A percentile compares a stretch with the other conserved stretches of the same genome.
Conservation (phyloP, 495 filamentous ascomycete genomes). For the Penicillium flavigenum region DNA sequence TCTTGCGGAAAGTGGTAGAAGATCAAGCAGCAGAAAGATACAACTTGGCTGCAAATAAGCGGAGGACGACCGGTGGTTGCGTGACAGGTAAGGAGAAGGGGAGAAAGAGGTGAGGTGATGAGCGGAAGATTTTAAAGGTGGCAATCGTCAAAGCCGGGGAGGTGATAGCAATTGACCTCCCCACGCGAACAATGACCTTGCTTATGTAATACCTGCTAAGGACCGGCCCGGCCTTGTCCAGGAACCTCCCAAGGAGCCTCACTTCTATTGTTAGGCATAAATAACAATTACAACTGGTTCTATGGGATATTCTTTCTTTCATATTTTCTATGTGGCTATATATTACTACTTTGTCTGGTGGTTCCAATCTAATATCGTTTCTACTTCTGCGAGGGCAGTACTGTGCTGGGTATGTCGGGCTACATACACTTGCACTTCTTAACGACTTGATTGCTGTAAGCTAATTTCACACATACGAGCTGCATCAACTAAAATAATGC, state of each 20-base stretch:
- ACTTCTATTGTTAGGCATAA: constrained; percentile 1
- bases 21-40: background rate
- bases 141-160: constrained; percentile 11
- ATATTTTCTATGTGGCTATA: background rate
- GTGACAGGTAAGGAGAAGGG: background rate
- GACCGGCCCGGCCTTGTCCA: background rate
- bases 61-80: background rate
- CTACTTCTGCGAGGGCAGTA: background rate
- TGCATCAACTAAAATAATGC: no score
- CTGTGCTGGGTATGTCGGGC: background rate
- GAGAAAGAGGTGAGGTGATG: background rate
- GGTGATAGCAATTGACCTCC: constrained; percentile 3
- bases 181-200: constrained; percentile 1
- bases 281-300: background rate
- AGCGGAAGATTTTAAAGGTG: constrained; percentile 9
- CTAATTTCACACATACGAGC: no score
- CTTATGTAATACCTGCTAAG: constrained; percentile 1
- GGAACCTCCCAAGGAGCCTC: background rate
- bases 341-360: background rate
- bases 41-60: background rate
- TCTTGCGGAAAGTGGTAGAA: constrained; percentile 7
- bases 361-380: background rate
- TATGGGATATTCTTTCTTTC: background rate
- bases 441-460: no score
- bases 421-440: no score